Evolutionary conservation across 2,329 filamentous ascomycete species (phyloP).

Genomic region (Pseudocercospora vitis): DNA sequence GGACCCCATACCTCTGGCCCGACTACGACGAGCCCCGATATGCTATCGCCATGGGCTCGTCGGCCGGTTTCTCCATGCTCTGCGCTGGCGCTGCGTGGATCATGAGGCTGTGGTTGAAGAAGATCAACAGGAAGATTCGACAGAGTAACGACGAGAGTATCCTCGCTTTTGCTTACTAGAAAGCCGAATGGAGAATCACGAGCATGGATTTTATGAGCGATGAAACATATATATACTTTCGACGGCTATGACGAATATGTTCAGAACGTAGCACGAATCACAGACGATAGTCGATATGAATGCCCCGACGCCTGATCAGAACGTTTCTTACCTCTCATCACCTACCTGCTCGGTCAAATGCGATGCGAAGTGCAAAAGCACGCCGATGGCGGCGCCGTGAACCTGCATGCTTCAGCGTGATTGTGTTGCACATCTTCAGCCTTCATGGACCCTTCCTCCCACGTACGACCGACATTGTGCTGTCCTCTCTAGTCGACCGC

Average conservation of each 20-base stretch:
- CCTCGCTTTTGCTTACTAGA: slow-evolving; percentile 34
- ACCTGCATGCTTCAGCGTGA: too few relatives aligned
- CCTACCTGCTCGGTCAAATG: too few relatives aligned
- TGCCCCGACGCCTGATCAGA: too few relatives aligned
- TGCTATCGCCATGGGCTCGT: slow-evolving; percentile 47
- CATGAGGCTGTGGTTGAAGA: slow-evolving; percentile 44
- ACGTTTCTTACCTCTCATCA: too few relatives aligned
- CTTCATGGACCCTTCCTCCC: too few relatives aligned
- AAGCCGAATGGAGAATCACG: background rate
- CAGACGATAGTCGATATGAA: too few relatives aligned
- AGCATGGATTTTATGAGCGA: background rate
- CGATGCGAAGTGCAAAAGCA: too few relatives aligned
- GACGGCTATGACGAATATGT: background rate
- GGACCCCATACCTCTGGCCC: slow-evolving; percentile 54
- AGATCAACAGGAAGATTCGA: slow-evolving; percentile 44
- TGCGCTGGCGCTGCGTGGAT: slow-evolving; percentile 49
- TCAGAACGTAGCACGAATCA: too few relatives aligned
- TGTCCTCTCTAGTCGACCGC: too few relatives aligned
- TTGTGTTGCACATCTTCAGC: too few relatives aligned
- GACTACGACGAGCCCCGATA: slow-evolving; percentile 49
- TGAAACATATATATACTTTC: background rate
- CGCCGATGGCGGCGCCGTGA: too few relatives aligned
- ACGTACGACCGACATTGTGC: too few relatives aligned
- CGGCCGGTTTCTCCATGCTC: slow-evolving; percentile 46
- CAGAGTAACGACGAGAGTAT: slow-evolving; percentile 34